Base-by-base conservation (phyloP, 306 rosid species). In the Vicia faba region DNA sequence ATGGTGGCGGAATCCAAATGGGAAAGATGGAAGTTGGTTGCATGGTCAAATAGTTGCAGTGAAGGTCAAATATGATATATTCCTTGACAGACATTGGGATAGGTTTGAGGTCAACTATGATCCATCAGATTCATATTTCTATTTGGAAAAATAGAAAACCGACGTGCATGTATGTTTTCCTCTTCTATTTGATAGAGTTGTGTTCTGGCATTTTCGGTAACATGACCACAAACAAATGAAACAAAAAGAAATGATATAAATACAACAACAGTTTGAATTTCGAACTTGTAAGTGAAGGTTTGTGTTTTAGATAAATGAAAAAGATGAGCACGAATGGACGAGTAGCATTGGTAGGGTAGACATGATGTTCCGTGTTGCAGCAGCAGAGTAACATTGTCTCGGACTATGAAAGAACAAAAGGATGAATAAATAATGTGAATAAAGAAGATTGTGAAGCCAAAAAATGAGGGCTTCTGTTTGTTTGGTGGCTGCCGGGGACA, bases 81-180 rank as follows among this genome's bases (percentile, higher is more conserved):
- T 91, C 71, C 96, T 96, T 0, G 85, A 86, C 62, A 91, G 97
- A 82, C 96, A 96, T 31, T 88, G 97, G 97, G 87, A 86, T 62
- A 84, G 89, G 82, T 81, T 77, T 73, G 41, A 5, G 61, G 66
- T 91, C 64, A 72, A 61, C 50, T 91, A 91, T 68, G 77, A 75
- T 73, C 31, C 53, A 48, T 59, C 35, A 8, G 29, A 38, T 59
- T 66, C 57, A 68, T 61, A 49, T 31, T 51, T 65, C 46, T 54
- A 33, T 71, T 20, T 71, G 64, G 48, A 5, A 64, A 66, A 67
- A 25, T 5, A 23, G 46, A 65, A 44, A 58, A 45, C 29, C 12
- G 5, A 38, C 67, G 2, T 79, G 33, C 53, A 33, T 62, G 51
- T 57, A 18, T 20, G 12, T 9, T 49, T 8, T 16, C 4, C 18